phyloP scores from a whole-genome alignment of 352 stramenopile species.

The Globisporangium emineosum region DNA sequence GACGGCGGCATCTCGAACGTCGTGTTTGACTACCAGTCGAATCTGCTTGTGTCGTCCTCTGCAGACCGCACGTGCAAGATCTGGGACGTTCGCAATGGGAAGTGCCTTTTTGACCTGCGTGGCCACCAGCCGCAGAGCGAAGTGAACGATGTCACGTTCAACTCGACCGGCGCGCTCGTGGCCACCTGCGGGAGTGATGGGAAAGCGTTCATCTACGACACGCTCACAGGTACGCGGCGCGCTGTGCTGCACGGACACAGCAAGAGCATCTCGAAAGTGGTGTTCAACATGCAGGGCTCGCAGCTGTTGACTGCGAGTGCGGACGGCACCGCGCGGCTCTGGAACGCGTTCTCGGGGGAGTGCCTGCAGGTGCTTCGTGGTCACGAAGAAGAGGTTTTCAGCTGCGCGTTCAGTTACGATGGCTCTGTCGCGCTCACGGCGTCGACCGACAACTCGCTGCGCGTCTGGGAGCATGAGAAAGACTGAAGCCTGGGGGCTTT shows the following conservation, averaged over 20 bases:
- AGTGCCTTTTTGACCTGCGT: slow-evolving; percentile 64
- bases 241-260: slow-evolving; percentile 46
- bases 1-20: slow-evolving; percentile 57
- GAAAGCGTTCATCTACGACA: slow-evolving; percentile 67
- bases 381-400: slow-evolving; percentile 67
- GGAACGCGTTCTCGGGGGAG: slow-evolving; percentile 66
- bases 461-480: slow-evolving; percentile 40
- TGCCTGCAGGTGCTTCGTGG: slow-evolving; percentile 57
- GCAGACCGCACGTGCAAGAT: slow-evolving; percentile 58
- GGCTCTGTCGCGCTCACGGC: slow-evolving; percentile 38
- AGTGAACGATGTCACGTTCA: slow-evolving; percentile 58
- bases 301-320: slow-evolving; percentile 54
- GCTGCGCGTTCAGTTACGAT: slow-evolving; percentile 65
- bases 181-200: slow-evolving; percentile 49
- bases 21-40: slow-evolving; percentile 56
- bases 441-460: slow-evolving; percentile 69
- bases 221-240: slow-evolving; percentile 53
- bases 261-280: slow-evolving; percentile 41
- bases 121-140: slow-evolving; percentile 37
- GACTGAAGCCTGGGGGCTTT: neutral
- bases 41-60: slow-evolving; percentile 55
- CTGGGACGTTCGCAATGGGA: slow-evolving; percentile 64
- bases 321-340: slow-evolving; percentile 58
- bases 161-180: slow-evolving; percentile 61
- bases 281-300: slow-evolving; percentile 67